A percentile compares a stretch with the other conserved stretches of the same genome.
phyloP scores from a whole-genome alignment of 257 asterid genomes.

The Catharanthus roseus region DNA sequence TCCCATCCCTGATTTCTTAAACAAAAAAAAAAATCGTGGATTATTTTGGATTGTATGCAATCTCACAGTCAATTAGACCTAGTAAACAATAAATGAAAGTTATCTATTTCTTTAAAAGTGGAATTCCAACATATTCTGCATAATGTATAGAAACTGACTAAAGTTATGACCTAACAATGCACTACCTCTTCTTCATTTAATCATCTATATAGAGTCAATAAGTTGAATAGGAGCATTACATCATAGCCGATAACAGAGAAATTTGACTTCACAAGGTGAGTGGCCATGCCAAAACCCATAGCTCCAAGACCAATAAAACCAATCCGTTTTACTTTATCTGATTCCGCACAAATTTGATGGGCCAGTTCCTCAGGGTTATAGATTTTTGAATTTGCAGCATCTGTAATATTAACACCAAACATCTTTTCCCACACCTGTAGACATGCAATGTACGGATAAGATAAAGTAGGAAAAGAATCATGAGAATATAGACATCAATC shows the following conservation, averaged over 20 bases:
- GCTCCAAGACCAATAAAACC: conserved; percentile 99
- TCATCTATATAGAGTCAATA: not conserved
- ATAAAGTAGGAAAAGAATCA: conserved; percentile 3
- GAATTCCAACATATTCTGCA: not conserved
- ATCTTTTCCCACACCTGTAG: conserved; percentile 81
- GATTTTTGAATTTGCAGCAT: conserved; percentile 55
- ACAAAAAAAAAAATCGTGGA: not conserved
- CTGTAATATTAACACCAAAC: conserved; percentile 61
- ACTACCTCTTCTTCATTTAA: not conserved
- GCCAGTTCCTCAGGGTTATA: conserved; percentile 82
- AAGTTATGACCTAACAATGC: not conserved
- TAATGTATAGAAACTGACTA: not conserved
- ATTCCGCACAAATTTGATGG: conserved; percentile 43
- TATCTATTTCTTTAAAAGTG: no score
- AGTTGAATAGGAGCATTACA: conserved; percentile 45
- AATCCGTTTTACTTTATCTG: conserved; percentile 54
- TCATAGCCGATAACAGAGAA: conserved; percentile 77
- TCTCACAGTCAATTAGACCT: not conserved
- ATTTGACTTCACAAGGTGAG: conserved; percentile 77
- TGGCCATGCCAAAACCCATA: conserved; percentile 99
- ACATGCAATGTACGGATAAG: conserved; percentile 18
- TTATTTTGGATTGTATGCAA: not conserved
- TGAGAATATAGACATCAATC: conserved; percentile 6
- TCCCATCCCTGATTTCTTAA: not conserved
- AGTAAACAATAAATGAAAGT: not conserved